phyloP scores from a whole-genome alignment of 2,329 filamentous ascomycete genomes.

The Tolypocladium album region DNA sequence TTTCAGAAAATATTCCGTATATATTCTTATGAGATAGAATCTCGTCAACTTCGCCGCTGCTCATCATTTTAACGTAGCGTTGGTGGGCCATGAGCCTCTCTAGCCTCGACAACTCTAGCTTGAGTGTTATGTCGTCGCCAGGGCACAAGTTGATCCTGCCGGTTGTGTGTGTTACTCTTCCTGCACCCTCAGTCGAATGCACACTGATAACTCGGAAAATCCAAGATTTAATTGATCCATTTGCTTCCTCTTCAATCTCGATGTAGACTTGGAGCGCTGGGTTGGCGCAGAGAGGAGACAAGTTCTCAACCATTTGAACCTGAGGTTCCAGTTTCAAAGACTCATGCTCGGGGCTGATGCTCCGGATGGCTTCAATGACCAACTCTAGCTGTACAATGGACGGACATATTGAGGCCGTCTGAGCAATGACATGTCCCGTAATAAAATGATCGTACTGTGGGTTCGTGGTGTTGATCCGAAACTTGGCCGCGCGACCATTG shows the following conservation, averaged over 20 bases:
- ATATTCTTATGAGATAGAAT: conserved; percentile 10
- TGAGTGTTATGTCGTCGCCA: not conserved
- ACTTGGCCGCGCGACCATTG: conserved; percentile 13
- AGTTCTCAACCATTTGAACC: conserved; percentile 18
- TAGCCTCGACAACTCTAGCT: not conserved
- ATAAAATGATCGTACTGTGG: conserved; percentile 22
- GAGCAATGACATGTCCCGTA: conserved; percentile 25
- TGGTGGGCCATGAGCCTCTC: conserved; percentile 17
- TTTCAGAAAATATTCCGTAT: not conserved
- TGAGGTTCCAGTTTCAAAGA: conserved; percentile 11
- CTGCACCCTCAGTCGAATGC: not conserved
- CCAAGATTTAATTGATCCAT: not conserved
- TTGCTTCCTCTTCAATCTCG: conserved; percentile 8
- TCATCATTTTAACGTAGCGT: conserved; percentile 17
- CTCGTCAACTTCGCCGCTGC: conserved; percentile 15
- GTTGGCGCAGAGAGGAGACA: conserved; percentile 8
- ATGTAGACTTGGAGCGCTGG: conserved; percentile 15
- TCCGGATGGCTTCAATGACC: conserved; percentile 18
- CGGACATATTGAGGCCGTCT: conserved; percentile 26
- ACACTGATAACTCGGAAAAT: not conserved
- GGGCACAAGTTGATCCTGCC: not conserved
- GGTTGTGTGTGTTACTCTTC: not conserved
- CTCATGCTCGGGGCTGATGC: conserved; percentile 14
- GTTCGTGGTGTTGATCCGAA: conserved; percentile 28
- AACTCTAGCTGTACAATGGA: conserved; percentile 21